A percentile compares a stretch with the other conserved stretches of the same genome.
Evolutionary conservation across 345 rosid genomes (phyloP).

Genomic region (Boechera divaricarpa): DNA sequence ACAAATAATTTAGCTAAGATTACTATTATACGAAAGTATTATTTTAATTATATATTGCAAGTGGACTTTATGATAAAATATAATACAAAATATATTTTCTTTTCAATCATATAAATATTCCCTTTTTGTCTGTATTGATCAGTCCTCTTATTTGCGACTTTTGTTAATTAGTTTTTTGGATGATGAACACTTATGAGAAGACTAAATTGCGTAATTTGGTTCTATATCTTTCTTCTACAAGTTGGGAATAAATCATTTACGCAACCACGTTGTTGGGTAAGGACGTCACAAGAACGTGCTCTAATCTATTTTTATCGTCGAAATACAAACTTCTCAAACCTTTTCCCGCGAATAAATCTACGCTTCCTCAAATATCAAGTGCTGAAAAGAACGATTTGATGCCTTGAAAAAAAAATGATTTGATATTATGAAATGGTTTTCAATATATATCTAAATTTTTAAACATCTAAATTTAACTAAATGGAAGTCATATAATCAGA

Average conservation of each 20-base stretch:
- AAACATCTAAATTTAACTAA: not conserved
- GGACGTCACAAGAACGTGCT: conserved; percentile 34
- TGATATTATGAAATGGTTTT: not conserved
- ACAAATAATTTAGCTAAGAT: not conserved
- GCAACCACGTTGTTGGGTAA: conserved; percentile 19
- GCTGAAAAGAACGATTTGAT: not conserved
- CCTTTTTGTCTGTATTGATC: not conserved
- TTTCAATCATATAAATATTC: too few species aligned
- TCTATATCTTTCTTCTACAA: not conserved
- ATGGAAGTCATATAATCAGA: not conserved
- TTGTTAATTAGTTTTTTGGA: not conserved
- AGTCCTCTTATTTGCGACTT: not conserved
- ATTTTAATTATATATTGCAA: not conserved
- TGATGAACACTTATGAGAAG: conserved; percentile 2
- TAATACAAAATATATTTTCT: not conserved
- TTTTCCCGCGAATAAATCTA: not conserved
- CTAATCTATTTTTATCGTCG: not conserved
- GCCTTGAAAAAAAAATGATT: not conserved
- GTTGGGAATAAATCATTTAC: conserved; percentile 2
- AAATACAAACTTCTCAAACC: not conserved
- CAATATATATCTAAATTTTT: not conserved
- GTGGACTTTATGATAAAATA: conserved; percentile 16
- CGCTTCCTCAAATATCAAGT: not conserved
- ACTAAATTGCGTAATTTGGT: not conserved
- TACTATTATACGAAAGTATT: not conserved